These are phyloP conservation scores for Fusarium incarnatum DNA, from an alignment of 2,329 filamentous ascomycete species.

Conservation along the genomic window DNA sequence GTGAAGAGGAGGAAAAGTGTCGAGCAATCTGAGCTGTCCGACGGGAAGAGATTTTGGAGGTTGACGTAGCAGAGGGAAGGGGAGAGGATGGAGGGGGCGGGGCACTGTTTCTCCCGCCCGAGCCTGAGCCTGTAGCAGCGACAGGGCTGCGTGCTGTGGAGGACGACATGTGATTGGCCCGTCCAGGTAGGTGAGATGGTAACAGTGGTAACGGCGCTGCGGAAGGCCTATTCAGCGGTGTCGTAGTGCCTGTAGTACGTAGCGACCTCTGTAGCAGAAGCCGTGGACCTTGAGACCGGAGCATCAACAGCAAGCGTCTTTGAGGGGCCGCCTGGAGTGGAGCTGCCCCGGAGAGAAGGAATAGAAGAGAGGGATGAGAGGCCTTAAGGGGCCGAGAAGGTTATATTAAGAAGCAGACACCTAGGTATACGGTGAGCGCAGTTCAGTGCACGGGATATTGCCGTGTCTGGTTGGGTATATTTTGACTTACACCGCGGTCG, in stretches of 20 bases:
- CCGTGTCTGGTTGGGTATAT: slow-evolving; percentile 8
- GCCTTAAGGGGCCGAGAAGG: slow-evolving; percentile 4
- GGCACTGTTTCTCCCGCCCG: slow-evolving; percentile 42
- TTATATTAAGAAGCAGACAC: slow-evolving; percentile 17
- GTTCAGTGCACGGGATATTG: slow-evolving; percentile 16
- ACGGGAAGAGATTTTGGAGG: slow-evolving; percentile 60
- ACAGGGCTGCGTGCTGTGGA: slow-evolving; percentile 42
- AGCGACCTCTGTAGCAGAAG: slow-evolving; percentile 41
- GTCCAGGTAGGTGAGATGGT: slow-evolving; percentile 33
- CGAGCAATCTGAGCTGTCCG: slow-evolving; percentile 67
- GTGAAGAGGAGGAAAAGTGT: slow-evolving; percentile 58
- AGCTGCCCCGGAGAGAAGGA: slow-evolving; percentile 45
- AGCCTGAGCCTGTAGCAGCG: slow-evolving; percentile 35
- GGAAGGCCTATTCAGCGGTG: slow-evolving; percentile 17
- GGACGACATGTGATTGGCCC: slow-evolving; percentile 45
- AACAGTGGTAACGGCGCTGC: slow-evolving; percentile 24
- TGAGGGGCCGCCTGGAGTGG: slow-evolving; percentile 38
- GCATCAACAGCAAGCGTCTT: slow-evolving; percentile 35
- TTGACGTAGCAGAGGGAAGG: slow-evolving; percentile 40
- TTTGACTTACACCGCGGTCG: slow-evolving; percentile 37
- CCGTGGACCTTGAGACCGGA: slow-evolving; percentile 33
- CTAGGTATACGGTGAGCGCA: slow-evolving; percentile 20
- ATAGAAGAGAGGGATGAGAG: slow-evolving; percentile 4
- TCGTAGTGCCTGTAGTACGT: slow-evolving; percentile 20
- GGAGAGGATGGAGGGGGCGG: slow-evolving; percentile 55